Conservation (phyloP, 805 yeast species). For the Saccharomycopsis capsularis region DNA sequence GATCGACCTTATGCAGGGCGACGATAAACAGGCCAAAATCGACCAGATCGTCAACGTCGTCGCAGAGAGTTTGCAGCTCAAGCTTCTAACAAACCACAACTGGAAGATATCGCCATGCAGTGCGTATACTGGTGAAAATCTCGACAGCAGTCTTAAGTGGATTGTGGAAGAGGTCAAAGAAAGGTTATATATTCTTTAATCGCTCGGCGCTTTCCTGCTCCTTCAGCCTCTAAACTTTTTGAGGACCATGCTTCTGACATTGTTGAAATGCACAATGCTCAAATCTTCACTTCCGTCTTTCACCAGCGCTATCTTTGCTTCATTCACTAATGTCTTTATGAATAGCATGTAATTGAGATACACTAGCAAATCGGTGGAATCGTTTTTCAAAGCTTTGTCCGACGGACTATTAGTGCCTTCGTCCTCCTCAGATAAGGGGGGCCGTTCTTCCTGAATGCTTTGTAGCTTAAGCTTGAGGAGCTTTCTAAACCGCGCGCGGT, state of each 20-base stretch:
- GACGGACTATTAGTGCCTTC: not conserved
- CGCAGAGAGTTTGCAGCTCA: constrained; percentile 28
- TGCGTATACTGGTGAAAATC: constrained; percentile 39
- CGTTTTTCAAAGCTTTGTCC: constrained; percentile 8
- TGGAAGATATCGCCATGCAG: constrained; percentile 40
- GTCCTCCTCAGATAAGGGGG: not conserved
- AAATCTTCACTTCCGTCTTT: constrained; percentile 14
- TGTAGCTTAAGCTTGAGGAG: constrained; percentile 7
- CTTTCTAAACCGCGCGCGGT: constrained; percentile 10
- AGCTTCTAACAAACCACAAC: constrained; percentile 33
- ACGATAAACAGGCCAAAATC: constrained; percentile 16
- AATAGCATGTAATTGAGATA: constrained; percentile 20
- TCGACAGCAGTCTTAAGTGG: constrained; percentile 38
- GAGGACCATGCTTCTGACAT: constrained; percentile 11
- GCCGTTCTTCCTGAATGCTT: not conserved
- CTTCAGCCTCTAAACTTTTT: constrained; percentile 19
- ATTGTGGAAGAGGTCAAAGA: constrained; percentile 34
- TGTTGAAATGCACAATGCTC: constrained; percentile 17
- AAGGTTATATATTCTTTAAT: constrained; percentile 31
- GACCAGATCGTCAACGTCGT: constrained; percentile 6
- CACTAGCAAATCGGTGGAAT: constrained; percentile 17
- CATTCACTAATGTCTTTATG: constrained; percentile 12
- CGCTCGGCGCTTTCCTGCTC: not conserved
- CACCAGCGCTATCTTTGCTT: constrained; percentile 11
- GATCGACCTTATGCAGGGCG: constrained; percentile 45